A percentile compares a stretch with the other conserved stretches of the same genome.
These are phyloP conservation scores for Rhytidhysteron rufulum DNA, from an alignment of 2,329 filamentous ascomycete species.

Conservation along the genomic window DNA sequence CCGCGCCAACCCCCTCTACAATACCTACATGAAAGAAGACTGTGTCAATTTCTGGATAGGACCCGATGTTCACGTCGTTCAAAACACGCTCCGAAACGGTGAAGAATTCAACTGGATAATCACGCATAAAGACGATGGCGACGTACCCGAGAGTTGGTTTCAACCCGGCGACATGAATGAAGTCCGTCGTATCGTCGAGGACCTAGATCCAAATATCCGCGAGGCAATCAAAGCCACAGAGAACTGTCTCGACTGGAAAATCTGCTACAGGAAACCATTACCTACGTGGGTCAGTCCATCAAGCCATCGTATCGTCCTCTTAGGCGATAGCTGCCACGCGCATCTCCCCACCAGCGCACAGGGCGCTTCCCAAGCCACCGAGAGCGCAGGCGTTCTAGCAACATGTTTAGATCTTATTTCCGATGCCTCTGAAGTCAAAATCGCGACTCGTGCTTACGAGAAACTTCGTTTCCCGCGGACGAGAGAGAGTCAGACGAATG, in stretches of 20 bases:
- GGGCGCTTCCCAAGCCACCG: constrained; percentile 51
- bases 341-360: constrained; percentile 52
- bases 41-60: constrained; percentile 25
- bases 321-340: constrained; percentile 52
- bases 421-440: constrained; percentile 10
- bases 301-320: constrained; percentile 42
- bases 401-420: constrained; percentile 12
- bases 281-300: constrained; percentile 47
- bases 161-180: constrained; percentile 18
- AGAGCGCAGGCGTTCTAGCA: constrained; percentile 36
- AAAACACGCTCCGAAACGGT: constrained; percentile 22
- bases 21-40: constrained; percentile 14
- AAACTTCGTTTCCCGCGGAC: constrained; percentile 18
- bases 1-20: constrained; percentile 11
- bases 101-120: constrained; percentile 25
- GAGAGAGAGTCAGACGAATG: constrained; percentile 19
- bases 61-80: constrained; percentile 20
- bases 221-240: constrained; percentile 46
- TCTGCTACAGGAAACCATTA: constrained; percentile 50
- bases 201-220: constrained; percentile 45
- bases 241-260: constrained; percentile 50
- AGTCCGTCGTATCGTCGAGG: constrained; percentile 13
- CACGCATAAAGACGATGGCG: constrained; percentile 20
- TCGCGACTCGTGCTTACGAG: constrained; percentile 19
- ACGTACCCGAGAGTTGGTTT: constrained; percentile 20